Percentiles rank a stretch among this genome's conserved stretches.
phyloP scores from a whole-genome alignment of 1,284 basidiomycete genomes.

The Tilletia setariae region DNA sequence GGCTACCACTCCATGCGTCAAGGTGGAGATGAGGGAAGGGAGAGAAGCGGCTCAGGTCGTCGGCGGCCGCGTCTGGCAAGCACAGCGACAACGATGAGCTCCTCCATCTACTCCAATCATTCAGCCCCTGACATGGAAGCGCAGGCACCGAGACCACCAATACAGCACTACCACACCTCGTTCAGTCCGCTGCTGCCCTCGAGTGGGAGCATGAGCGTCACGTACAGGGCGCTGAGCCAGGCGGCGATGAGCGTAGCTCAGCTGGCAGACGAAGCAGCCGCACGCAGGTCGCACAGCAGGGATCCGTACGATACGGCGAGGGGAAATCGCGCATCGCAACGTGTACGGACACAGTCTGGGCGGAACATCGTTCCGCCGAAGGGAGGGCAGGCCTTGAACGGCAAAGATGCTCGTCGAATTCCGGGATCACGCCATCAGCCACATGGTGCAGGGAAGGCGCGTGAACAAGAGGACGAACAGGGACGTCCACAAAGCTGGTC shows the following conservation, averaged over 20 bases:
- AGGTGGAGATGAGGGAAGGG: background rate
- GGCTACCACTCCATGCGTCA: slow-evolving; percentile 15
- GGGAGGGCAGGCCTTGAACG: too few relatives aligned
- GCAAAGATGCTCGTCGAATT: too few relatives aligned
- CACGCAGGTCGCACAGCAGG: slow-evolving; percentile 13
- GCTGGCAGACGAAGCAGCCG: slow-evolving; percentile 33
- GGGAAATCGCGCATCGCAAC: background rate
- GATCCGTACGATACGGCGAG: background rate
- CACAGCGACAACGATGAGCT: background rate
- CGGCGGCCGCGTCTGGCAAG: background rate
- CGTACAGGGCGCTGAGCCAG: slow-evolving; percentile 33
- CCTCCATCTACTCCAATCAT: background rate
- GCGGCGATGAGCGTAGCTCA: slow-evolving; percentile 37
- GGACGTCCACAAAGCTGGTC: background rate
- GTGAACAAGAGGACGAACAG: background rate
- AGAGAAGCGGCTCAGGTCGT: background rate
- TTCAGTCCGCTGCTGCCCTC: background rate
- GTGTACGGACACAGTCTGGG: too few relatives aligned
- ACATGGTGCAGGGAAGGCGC: too few relatives aligned
- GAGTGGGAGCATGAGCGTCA: slow-evolving; percentile 13
- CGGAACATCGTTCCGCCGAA: too few relatives aligned
- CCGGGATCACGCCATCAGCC: too few relatives aligned
- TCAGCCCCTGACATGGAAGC: too few relatives aligned
- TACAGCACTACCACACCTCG: too few relatives aligned
- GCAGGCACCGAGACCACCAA: too few relatives aligned